Evolutionary conservation across 352 stramenopile species (phyloP), one percentile per base, ranked within the genome.

Genomic region (Pythium phragmitis): DNA sequence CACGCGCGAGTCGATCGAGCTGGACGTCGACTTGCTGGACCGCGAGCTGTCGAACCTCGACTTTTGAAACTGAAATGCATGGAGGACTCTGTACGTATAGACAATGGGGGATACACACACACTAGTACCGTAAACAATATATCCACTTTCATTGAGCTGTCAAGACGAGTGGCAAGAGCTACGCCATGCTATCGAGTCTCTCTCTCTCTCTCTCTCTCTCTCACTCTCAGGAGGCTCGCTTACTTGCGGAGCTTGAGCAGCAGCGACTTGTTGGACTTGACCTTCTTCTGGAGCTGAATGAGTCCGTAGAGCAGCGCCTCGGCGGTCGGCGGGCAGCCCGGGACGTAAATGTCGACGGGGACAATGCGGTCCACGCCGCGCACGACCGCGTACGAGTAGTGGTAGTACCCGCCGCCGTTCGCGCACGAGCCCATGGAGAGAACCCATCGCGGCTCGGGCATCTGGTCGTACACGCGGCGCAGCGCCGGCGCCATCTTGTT

Each of bases 401-500:
- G 83, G 74, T 92, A 94, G 75, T 94, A 94, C 21, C 83, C 85
- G 28, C 85, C 98, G 28, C 97, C 96, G 79, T 99, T 99, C 23
- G 98, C 97, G 74, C 97, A 99, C 54, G 84, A 98, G 60, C 97
- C 97, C 97, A 99, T 99, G 49, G 92, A 98, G 49, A 99, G 73
- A 14, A 99, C 97, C 82, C 97, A 99, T 52, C 97, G 88, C 11
- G 97, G 97, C 76, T 99, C 97, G 2, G 98, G 96, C 97, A 99
- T 99, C 79, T 99, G 97, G 82, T 99, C 98, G 84, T 99, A 99
- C 39, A 99, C 87, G 49, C 87, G 85, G 47, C 97, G 88, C 9
- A 99, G 84, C 9, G 97, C 98, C 0, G 98, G 98, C 19, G 97
- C 97, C 97, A 99, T 99, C 77, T 99, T 99, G 87, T 99, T 99